These are phyloP conservation scores for Cyphellophora europaea DNA, from an alignment of 2,329 filamentous ascomycete genomes.

Conservation along the genomic window DNA sequence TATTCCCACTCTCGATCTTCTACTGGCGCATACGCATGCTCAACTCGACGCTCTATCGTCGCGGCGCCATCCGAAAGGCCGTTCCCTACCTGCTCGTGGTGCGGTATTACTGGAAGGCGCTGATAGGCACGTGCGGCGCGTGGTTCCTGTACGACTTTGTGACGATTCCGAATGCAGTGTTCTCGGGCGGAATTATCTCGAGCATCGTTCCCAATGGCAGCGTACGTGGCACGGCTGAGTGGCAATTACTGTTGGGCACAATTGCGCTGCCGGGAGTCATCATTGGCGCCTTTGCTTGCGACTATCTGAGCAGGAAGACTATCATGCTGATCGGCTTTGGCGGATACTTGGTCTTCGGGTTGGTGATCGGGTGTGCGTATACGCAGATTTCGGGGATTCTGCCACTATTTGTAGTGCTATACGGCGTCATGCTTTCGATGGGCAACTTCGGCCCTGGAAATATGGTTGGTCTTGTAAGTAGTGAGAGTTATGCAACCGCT, in stretches of 20 bases:
- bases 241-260: background rate
- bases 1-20: constrained; percentile 43
- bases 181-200: constrained; percentile 41
- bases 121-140: constrained; percentile 38
- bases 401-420: constrained; percentile 43
- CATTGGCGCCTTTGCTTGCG: background rate
- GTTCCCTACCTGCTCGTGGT: constrained; percentile 39
- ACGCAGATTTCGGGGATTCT: constrained; percentile 36
- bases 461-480: constrained; percentile 26
- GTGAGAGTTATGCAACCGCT: constrained; percentile 42
- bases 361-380: constrained; percentile 41
- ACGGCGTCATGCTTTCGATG: constrained; percentile 40
- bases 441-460: constrained; percentile 44
- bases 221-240: background rate
- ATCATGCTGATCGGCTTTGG: constrained; percentile 31
- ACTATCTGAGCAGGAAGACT: background rate
- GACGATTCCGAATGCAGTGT: constrained; percentile 45
- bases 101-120: constrained; percentile 40
- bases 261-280: background rate
- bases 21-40: constrained; percentile 46
- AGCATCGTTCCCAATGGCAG: constrained; percentile 20
- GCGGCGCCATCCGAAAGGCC: constrained; percentile 37
- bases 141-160: constrained; percentile 50
- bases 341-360: constrained; percentile 32
- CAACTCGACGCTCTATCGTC: constrained; percentile 40